A percentile compares a stretch with the other conserved stretches of the same genome.
Evolutionary conservation across 2,329 filamentous ascomycete species (phyloP).

Genomic region (Diaporthe australafricana): DNA sequence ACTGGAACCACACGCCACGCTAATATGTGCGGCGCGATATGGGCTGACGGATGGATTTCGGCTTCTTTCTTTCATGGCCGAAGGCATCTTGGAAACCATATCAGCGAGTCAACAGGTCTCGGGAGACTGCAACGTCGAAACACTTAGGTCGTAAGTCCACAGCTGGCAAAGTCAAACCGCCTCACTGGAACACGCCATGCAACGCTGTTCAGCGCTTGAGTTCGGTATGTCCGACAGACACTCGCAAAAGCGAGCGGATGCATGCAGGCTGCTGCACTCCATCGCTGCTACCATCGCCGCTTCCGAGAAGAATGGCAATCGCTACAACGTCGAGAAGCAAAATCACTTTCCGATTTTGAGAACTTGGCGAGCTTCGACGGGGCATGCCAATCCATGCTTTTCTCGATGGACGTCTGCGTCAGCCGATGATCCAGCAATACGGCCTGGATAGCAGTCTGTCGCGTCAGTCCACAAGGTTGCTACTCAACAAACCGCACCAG

Average conservation of each 20-base stretch:
- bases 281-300: not conserved
- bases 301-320: not conserved
- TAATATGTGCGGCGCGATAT: constrained; percentile 4
- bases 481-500: not conserved
- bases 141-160: not conserved
- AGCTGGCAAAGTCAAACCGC: constrained; percentile 16
- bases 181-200: constrained; percentile 9
- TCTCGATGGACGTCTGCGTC: not conserved
- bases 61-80: not conserved
- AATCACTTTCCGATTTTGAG: not conserved
- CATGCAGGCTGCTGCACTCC: constrained; percentile 13
- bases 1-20: not conserved
- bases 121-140: not conserved
- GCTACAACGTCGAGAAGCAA: not conserved
- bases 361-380: not conserved
- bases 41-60: not conserved
- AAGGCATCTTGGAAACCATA: not conserved
- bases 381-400: not conserved
- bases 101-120: constrained; percentile 4
- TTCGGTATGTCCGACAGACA: constrained; percentile 1
- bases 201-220: not conserved
- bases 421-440: not conserved
- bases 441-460: no score
- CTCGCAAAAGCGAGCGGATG: not conserved
- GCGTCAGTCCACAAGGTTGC: not conserved